Evolutionary conservation across 2,329 filamentous ascomycete species (phyloP), one percentile per base, ranked within the genome.

Genomic region (Trichophyton verrucosum): DNA sequence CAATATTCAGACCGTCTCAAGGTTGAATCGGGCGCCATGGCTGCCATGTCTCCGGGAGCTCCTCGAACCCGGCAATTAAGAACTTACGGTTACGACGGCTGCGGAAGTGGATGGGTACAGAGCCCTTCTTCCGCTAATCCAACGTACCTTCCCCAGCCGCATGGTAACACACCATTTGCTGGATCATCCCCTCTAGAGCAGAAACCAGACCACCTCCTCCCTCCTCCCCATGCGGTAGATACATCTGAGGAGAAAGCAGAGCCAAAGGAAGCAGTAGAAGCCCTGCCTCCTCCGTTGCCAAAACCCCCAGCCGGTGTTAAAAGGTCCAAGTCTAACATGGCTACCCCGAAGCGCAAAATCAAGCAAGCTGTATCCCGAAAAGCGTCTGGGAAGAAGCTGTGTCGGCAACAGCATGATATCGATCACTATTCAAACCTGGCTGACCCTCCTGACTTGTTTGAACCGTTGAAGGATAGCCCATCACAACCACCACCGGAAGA

Each of bases 391-490:
- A 89, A 89, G 66, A 85, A 83, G 1, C 86, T 82, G 1, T 86
- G 89, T 64, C 81, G 84, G 9, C 84, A 87, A 70, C 85, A 86
- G 15, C 58, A 62, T 17, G 63, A 62, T 53, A 61, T 67, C 38
- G 64, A 83, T 2, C 86, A 89, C 72, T 90, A 88, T 70, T 80
- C 86, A 2, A 86, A 89, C 66, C 77, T 88, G 57, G 86, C 86
- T 7, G 86, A 89, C 64, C 86, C 86, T 3, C 88, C 88, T 8
- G 87, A 92, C 71, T 75, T 92, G 62, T 90, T 89, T 66, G 86
- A 86, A 0, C 86, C 87, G 3, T 79, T 92, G 1, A 81, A 85
- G 61, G 87, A 91, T 68, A 85, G 89, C 69, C 86, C 88, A 64
- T 79, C 85, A 0, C 82, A 86, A 5, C 88, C 88, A 5, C 87